Conservation (phyloP, 176 grass and related monocot species). For the Phoenix roebelenii region DNA sequence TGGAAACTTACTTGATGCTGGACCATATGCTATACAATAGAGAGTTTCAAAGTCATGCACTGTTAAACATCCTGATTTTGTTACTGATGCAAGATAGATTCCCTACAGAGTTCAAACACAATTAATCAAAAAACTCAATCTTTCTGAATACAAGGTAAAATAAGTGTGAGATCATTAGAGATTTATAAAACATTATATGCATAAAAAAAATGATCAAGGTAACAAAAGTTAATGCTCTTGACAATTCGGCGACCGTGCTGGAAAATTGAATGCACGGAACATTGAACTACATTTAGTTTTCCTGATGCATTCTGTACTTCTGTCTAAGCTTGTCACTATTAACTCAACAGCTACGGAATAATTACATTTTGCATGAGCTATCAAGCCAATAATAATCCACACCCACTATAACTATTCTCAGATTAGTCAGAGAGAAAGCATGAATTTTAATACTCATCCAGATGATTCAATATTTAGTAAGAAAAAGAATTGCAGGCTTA, state of each 20-base stretch:
- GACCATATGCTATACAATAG: conserved; percentile 54
- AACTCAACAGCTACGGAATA: no score
- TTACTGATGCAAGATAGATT: conserved; percentile 88
- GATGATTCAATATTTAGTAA: not conserved
- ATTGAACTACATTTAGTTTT: no score
- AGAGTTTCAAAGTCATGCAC: conserved; percentile 92
- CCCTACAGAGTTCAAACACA: conserved; percentile 44
- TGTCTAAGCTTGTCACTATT: no score
- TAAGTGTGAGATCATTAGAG: not conserved
- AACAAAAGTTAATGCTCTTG: no score
- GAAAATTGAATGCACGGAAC: no score
- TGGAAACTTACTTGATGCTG: conserved; percentile 44
- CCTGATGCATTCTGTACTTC: no score
- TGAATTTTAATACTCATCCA: not conserved
- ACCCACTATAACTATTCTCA: not conserved
- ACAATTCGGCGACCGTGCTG: no score
- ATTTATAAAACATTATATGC: not conserved
- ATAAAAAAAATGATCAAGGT: no score
- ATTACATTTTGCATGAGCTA: not conserved
- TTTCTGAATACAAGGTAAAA: not conserved
- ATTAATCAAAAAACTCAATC: not conserved
- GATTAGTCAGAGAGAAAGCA: not conserved
- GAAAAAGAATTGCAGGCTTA: no score
- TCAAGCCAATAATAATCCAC: not conserved
- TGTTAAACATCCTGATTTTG: conserved; percentile 79